phyloP scores from a whole-genome alignment of 1,139 yeast genomes.

The Schizosaccharomyces versatilis region DNA sequence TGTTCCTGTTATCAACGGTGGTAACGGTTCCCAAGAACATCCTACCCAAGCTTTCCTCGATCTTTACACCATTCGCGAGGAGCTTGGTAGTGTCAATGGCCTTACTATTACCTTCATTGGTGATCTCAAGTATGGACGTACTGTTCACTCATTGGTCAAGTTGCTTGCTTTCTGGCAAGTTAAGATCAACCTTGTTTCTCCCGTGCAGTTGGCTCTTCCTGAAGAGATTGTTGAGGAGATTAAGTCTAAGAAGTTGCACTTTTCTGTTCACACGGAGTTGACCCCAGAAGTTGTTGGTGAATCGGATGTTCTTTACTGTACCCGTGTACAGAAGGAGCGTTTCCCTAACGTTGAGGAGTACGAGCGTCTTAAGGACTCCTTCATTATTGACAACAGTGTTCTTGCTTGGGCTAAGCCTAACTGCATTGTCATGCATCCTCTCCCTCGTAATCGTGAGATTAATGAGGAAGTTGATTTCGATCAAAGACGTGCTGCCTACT shows the following conservation, averaged over 20 bases:
- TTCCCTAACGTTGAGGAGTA: conserved; percentile 56
- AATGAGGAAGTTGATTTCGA: conserved; percentile 97
- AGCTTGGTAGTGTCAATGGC: conserved; percentile 94
- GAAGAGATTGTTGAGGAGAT: conserved; percentile 45
- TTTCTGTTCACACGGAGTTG: conserved; percentile 48
- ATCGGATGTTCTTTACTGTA: conserved; percentile 90
- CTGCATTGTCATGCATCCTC: conserved; percentile 91
- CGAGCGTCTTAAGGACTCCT: conserved; percentile 73
- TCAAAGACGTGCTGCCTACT: conserved; percentile 23
- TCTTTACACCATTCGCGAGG: conserved; percentile 94
- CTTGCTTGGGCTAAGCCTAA: conserved; percentile 85
- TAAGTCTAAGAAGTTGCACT: conserved; percentile 42
- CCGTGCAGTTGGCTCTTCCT: conserved; percentile 72
- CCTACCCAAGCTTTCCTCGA: conserved; percentile 97
- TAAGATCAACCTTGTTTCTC: conserved; percentile 76
- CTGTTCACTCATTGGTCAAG: conserved; percentile 89
- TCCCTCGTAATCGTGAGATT: conserved; percentile 90
- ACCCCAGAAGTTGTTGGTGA: conserved; percentile 66
- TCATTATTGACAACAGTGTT: conserved; percentile 79
- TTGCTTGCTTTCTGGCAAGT: conserved; percentile 82
- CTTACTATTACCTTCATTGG: conserved; percentile 97
- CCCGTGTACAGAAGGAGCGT: conserved; percentile 95
- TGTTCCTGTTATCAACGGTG: conserved; percentile 92
- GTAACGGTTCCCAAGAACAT: conserved; percentile 29
- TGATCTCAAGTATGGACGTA: conserved; percentile 92